Percentiles rank a stretch among this genome's conserved stretches.
phyloP scores from a whole-genome alignment of 2,329 filamentous ascomycete species.

The Scortechinia acanthostroma region DNA sequence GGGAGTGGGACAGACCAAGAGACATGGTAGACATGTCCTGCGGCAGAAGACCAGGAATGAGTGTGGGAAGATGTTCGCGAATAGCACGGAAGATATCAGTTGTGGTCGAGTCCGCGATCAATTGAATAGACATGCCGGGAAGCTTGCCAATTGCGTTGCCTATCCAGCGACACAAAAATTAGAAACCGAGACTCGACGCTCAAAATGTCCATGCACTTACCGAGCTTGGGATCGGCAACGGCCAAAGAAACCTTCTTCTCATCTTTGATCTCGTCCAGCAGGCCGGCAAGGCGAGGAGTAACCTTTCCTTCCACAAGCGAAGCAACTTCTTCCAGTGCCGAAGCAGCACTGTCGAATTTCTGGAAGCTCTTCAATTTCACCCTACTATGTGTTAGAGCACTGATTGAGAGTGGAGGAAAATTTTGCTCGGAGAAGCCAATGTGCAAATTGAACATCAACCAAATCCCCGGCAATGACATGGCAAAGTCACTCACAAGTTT shows the following conservation, averaged over 20 bases:
- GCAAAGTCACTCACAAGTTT: conserved; percentile 67
- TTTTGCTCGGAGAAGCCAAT: not conserved
- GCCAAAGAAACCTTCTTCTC: conserved; percentile 95
- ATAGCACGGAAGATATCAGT: conserved; percentile 91
- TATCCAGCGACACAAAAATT: conserved; percentile 23
- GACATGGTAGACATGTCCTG: conserved; percentile 90
- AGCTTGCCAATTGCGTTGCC: conserved; percentile 84
- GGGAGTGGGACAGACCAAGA: conserved; percentile 90
- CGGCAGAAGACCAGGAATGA: conserved; percentile 81
- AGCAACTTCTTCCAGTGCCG: conserved; percentile 83
- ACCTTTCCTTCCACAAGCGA: conserved; percentile 90
- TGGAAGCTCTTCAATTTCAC: conserved; percentile 94
- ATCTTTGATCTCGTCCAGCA: conserved; percentile 86
- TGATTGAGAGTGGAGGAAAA: too few relatives aligned
- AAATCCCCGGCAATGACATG: not conserved
- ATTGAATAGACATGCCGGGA: conserved; percentile 74
- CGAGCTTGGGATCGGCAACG: conserved; percentile 87
- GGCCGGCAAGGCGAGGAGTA: conserved; percentile 72
- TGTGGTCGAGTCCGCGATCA: conserved; percentile 72
- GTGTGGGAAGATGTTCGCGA: conserved; percentile 78
- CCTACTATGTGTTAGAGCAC: conserved; percentile 31
- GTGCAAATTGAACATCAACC: conserved; percentile 2
- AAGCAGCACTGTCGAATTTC: conserved; percentile 91
- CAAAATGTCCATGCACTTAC: not conserved
- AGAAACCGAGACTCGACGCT: too few relatives aligned